Evolutionary conservation across 2,329 filamentous ascomycete species (phyloP).

Genomic region (Colletotrichum orbiculare): DNA sequence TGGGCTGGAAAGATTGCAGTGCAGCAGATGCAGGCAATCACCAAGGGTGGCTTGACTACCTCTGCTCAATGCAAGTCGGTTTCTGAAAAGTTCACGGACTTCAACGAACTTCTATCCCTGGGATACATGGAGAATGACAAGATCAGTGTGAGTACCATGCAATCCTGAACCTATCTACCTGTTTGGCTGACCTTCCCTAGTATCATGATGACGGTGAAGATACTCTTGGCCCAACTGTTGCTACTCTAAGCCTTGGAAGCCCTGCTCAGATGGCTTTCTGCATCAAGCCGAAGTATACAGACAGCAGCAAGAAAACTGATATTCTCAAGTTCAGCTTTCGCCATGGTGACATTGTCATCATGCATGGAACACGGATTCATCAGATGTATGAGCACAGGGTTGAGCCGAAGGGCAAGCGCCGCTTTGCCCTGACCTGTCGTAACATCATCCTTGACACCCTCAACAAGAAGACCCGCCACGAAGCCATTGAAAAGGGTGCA

Average conservation of each 20-base stretch:
- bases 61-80: conserved; percentile 37
- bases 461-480: conserved; percentile 39
- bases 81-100: conserved; percentile 50
- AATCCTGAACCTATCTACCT: not conserved
- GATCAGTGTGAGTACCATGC: conserved; percentile 59
- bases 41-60: conserved; percentile 4
- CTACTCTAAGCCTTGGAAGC: conserved; percentile 69
- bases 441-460: conserved; percentile 60
- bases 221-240: conserved; percentile 71
- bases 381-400: conserved; percentile 69
- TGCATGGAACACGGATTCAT: conserved; percentile 71
- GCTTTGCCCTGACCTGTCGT: conserved; percentile 68
- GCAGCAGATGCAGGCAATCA: conserved; percentile 38
- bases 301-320: conserved; percentile 1
- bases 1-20: conserved; percentile 64
- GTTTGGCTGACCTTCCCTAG: conserved; percentile 43
- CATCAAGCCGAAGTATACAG: conserved; percentile 57
- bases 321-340: conserved; percentile 57
- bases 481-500: conserved; percentile 45
- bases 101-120: conserved; percentile 73
- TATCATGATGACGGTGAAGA: conserved; percentile 76
- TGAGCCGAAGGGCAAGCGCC: conserved; percentile 58
- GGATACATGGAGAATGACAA: conserved; percentile 70
- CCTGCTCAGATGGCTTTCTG: conserved; percentile 68
- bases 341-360: conserved; percentile 74